phyloP scores from a whole-genome alignment of 257 asterid species.

The Penstemon barbatus region DNA sequence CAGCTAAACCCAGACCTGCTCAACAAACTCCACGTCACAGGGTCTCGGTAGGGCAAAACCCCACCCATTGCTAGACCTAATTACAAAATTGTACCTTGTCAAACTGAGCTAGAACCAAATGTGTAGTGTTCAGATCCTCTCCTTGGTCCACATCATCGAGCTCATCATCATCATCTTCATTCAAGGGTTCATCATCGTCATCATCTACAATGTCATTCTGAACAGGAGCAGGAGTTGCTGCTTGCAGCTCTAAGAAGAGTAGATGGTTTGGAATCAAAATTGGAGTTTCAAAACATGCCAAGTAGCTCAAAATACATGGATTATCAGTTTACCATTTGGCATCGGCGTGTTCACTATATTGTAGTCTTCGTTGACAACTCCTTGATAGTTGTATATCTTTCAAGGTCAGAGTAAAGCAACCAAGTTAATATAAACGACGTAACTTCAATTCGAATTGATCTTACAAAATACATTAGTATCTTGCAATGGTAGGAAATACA shows the following conservation, averaged over 20 bases:
- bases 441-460: slow-evolving; percentile 5
- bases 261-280: slow-evolving; percentile 25
- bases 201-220: slow-evolving; percentile 71
- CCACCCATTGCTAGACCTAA: too few species aligned
- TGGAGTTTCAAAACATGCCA: slow-evolving; percentile 10
- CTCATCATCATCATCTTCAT: slow-evolving; percentile 92
- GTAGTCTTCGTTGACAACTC: slow-evolving; percentile 90
- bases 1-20: too few species aligned
- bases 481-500: slow-evolving; percentile 5
- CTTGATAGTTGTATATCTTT: slow-evolving; percentile 89
- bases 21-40: too few species aligned
- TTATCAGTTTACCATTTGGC: slow-evolving; percentile 57
- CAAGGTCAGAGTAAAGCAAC: slow-evolving; percentile 31
- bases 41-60: too few species aligned
- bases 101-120: slow-evolving; percentile 92
- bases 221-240: slow-evolving; percentile 88
- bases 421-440: slow-evolving; percentile 20
- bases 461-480: slow-evolving; percentile 2
- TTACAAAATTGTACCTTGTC: slow-evolving; percentile 57
- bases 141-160: slow-evolving; percentile 84
- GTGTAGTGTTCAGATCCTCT: slow-evolving; percentile 78
- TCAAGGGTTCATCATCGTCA: slow-evolving; percentile 90
- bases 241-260: slow-evolving; percentile 59
- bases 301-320: slow-evolving; percentile 18
- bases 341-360: slow-evolving; percentile 84